phyloP scores from a whole-genome alignment of 2,329 filamentous ascomycete genomes.

The Cercospora janseana region DNA sequence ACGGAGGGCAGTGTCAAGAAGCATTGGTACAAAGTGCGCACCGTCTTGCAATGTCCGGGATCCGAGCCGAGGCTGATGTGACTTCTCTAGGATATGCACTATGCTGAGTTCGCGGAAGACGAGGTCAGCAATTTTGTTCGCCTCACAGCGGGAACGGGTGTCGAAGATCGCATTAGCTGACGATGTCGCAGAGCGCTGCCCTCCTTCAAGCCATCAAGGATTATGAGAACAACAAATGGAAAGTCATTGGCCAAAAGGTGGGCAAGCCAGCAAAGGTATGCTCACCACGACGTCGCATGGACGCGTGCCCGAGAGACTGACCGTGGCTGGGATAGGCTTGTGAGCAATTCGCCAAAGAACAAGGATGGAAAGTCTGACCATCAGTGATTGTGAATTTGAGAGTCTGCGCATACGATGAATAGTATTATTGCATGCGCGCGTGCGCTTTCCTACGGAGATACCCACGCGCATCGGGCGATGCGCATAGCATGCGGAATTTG shows the following conservation, averaged over 20 bases:
- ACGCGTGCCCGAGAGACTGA: conserved; percentile 2
- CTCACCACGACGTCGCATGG: no score
- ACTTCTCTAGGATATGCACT: conserved; percentile 83
- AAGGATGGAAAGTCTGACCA: conserved; percentile 46
- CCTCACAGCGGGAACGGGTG: conserved; percentile 35
- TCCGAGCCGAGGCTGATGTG: conserved; percentile 3
- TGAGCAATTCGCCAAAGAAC: conserved; percentile 94
- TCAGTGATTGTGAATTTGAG: conserved; percentile 3
- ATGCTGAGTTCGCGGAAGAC: conserved; percentile 96
- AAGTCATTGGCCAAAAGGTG: conserved; percentile 92
- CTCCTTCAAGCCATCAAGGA: conserved; percentile 94
- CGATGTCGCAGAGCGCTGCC: conserved; percentile 62
- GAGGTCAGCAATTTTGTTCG: conserved; percentile 64
- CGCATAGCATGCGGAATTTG: conserved; percentile 13
- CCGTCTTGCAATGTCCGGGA: not conserved
- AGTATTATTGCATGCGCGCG: conserved; percentile 15
- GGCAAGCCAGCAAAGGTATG: conserved; percentile 98
- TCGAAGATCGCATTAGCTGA: conserved; percentile 26
- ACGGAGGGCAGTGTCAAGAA: conserved; percentile 99
- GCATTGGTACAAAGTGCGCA: conserved; percentile 91
- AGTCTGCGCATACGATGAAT: conserved; percentile 15
- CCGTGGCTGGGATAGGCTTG: conserved; percentile 58
- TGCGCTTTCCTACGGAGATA: conserved; percentile 23
- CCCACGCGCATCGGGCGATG: conserved; percentile 19
- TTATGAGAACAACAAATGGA: conserved; percentile 99